Base-by-base conservation (phyloP, 306 rosid species). In the Neltuma alba region DNA sequence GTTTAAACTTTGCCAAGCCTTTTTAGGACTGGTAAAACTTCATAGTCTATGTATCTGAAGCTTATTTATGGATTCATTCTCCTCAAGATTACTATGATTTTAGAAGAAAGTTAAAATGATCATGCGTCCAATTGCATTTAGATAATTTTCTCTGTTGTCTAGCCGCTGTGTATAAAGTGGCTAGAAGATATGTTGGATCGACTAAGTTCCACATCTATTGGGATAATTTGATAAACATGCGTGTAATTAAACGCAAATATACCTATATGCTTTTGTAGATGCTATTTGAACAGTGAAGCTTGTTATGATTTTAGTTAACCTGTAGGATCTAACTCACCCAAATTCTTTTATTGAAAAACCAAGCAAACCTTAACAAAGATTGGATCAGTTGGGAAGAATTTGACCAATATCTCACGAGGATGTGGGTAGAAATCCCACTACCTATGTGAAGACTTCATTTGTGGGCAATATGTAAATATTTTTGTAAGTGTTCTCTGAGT, bases 51-150 rank as follows among this genome's bases (percentile, higher is more conserved):
- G 50, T 42, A 12, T 37, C 41, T 4, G 55, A 47, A 60, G 66
- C 61, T 67, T 27, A 36, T 61, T 76, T 70, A 48, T 61, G 38
- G 34, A 30, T 70, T 71, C 69, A 21, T 64, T 48, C 60, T 60
- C 15, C 25, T 33, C 72, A 10, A 12, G 34, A 55, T 42, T 28
- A 70, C 61, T 30, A 42, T 38, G 27, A 76, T 9, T 82, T 70
- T 77, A 8, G 52, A 33, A 48, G 23, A 69, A 41, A 52, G 62
- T 68, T 11, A 36, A 83, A 83, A 68, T 40, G 25, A 66, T 74
- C 9, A 50, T 52, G 11, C n/a, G n/a, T 20, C 27, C 61, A 2
- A 7, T 54, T 20, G 27, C 52, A 4, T 45, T 45, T 45, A 45
- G 52, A 14, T 14, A n/a, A 45, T 45, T 54, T 54, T 54, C 28